Conservation (phyloP, 768 basidiomycete species). For the Suillus tomentosus region DNA sequence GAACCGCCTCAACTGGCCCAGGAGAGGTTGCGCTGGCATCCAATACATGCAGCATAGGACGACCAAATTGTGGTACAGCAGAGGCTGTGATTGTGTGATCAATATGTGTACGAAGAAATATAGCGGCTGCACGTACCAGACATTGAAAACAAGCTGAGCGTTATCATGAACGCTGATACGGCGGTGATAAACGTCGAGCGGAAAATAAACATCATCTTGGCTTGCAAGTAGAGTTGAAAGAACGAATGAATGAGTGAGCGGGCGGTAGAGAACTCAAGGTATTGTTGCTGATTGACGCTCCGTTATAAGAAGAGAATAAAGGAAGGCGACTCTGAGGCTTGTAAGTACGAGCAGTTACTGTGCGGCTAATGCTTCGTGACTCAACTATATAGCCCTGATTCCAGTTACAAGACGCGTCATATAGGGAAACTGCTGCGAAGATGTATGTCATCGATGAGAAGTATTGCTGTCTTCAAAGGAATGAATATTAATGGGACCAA, state of each 20-base stretch:
- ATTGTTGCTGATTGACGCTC: not conserved
- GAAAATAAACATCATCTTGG: conserved; percentile 26
- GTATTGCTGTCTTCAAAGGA: not conserved
- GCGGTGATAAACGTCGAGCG: conserved; percentile 22
- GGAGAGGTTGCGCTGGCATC: conserved; percentile 8
- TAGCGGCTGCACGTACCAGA: conserved; percentile 17
- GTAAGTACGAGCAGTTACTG: conserved; percentile 17
- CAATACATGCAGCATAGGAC: conserved; percentile 16
- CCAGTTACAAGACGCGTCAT: conserved; percentile 17
- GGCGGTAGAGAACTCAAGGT: not conserved
- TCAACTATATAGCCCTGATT: conserved; percentile 5
- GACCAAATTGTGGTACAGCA: conserved; percentile 25
- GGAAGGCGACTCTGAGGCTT: not conserved
- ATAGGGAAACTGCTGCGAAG: conserved; percentile 16
- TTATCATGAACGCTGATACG: conserved; percentile 10
- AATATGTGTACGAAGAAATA: not conserved
- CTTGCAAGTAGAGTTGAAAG: conserved; percentile 1
- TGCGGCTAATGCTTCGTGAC: not conserved
- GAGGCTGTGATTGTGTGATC: conserved; percentile 12
- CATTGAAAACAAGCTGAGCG: conserved; percentile 16
- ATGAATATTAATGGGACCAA: conserved; percentile 6
- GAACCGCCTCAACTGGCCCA: not conserved
- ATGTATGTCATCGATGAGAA: not conserved
- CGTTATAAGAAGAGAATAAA: conserved; percentile 6
- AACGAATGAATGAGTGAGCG: not conserved